Conservation (phyloP, 208 protist species). For the Trypanosomatidae sp. region DNA sequence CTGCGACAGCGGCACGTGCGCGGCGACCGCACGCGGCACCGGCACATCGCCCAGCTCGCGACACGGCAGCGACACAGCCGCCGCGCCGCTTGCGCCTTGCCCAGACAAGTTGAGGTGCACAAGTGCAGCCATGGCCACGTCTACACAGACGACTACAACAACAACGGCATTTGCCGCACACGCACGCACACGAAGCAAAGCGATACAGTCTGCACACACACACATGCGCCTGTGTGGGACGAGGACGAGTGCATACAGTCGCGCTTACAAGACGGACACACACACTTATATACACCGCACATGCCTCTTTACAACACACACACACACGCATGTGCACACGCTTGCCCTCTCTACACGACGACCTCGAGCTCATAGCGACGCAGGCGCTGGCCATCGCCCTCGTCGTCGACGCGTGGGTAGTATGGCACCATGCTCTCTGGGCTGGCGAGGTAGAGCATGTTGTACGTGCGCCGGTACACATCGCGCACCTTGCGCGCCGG, state of each 20-base stretch:
- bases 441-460: conserved; percentile 96
- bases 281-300: neutral
- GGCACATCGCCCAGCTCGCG: conserved; percentile 7
- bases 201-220: too few relatives aligned
- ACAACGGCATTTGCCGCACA: too few relatives aligned
- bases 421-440: conserved; percentile 91
- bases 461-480: conserved; percentile 99
- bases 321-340: neutral
- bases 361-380: conserved; percentile 65
- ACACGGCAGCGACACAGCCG: conserved; percentile 5
- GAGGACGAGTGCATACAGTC: too few relatives aligned
- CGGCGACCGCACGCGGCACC: neutral
- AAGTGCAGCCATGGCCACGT: too few relatives aligned
- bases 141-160: too few relatives aligned
- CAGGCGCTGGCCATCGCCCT: conserved; percentile 28
- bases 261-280: too few relatives aligned
- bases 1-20: neutral
- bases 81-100: too few relatives aligned
- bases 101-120: too few relatives aligned
- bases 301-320: neutral
- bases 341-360: conserved; percentile 32
- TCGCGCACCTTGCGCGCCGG: conserved; percentile 97
- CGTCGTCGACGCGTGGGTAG: conserved; percentile 87
- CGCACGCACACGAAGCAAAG: too few relatives aligned
- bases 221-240: too few relatives aligned